Evolutionary conservation across 2,329 filamentous ascomycete genomes (phyloP), one percentile per base, ranked within the genome.

Genomic region (Pyrenophora teres): DNA sequence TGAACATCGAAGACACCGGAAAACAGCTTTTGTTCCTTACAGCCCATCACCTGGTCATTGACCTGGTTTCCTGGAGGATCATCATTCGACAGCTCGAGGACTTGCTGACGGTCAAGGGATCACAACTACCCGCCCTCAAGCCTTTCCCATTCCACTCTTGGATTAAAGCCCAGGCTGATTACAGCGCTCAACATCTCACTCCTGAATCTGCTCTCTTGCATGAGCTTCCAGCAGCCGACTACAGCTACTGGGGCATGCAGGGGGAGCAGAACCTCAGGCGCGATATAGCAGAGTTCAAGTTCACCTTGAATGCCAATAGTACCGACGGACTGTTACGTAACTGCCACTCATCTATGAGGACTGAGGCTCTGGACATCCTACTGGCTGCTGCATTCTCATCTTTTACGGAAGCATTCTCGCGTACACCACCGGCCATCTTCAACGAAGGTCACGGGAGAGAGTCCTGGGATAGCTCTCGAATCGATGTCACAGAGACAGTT

Each of bases 61-160:
- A 78, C 41, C 60, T 78, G 2, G 74, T 78, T 0, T 78, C 76
- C 0, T 79, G 77, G 77, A 64, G 73, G 4, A 69, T 74, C 2
- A 67, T 79, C 2, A 52, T 77, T 0, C 65, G 70, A 10, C 74
- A 79, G 21, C 55, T 79, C 0, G 75, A 78, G 35, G 51, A 59
- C 27, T 19, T 55, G 13, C 32, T 56, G 39, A 42, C 39, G 13
- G 40, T 27, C 42, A 25, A 31, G 2, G 15, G 49, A 16, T 10
- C 43, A 15, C 41, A 19, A 15, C 36, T 38, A 13, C 40, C 13
- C 10, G 16, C 33, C 37, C 10, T n/a, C 19, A 46, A 30, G 40
- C 38, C 48, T 7, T 36, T 58, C 18, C 46, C 56, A 6, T 54
- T 57, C 40, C 27, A 52, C 25, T 40, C 47, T 25, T 60, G 57